Base-by-base conservation (phyloP, 805 yeast genomes). In the Sungouiella thailandica region DNA sequence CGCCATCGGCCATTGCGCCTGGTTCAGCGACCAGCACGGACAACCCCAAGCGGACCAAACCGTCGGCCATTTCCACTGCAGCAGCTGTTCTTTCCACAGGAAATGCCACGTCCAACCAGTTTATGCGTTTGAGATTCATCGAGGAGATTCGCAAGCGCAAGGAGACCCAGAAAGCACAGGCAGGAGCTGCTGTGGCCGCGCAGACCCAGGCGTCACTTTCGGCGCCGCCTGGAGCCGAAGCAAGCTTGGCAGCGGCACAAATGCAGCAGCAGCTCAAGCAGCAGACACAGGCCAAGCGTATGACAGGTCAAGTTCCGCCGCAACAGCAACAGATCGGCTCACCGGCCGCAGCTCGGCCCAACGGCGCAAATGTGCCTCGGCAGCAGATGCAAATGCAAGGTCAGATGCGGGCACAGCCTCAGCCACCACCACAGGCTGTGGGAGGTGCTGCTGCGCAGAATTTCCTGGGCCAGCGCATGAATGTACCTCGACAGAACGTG, bases 41-140 rank as follows among this genome's bases (percentile, higher is more conserved):
- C 11, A 40, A 36, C 7, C 2, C 27, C 15, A 35, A 32, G 18
- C 28, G 43, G 3, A 38, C 36, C 15, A 34, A 35, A 7, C 14
- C 35, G 4, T 25, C 33, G 5, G 32, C 28, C 8, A 29, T 44
- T 7, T 19, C 47, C 8, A 34, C 52, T 7, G 37, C 54, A 2
- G 41, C 53, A 4, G 40, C 55, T 2, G 47, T 31, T 35, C 50
- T 28, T 45, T 25, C 52, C 36, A 17, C 38, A 29, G 28, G 53
- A 35, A 34, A 34, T 24, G 57, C 65, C 1, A 65, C 70, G 7
- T 65, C 74, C 7, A 70, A 66, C 28, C 95, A 88, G 57, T 93
- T 93, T 57, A 76, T 85, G 70, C 75, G 97, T 44, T 65, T 90
- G 32, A 72, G 95, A 43, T 87, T 89, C 49, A 83, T 90, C 39